Evolutionary conservation across 2,329 filamentous ascomycete species (phyloP).

Genomic region (Cryphonectria nitschkei): DNA sequence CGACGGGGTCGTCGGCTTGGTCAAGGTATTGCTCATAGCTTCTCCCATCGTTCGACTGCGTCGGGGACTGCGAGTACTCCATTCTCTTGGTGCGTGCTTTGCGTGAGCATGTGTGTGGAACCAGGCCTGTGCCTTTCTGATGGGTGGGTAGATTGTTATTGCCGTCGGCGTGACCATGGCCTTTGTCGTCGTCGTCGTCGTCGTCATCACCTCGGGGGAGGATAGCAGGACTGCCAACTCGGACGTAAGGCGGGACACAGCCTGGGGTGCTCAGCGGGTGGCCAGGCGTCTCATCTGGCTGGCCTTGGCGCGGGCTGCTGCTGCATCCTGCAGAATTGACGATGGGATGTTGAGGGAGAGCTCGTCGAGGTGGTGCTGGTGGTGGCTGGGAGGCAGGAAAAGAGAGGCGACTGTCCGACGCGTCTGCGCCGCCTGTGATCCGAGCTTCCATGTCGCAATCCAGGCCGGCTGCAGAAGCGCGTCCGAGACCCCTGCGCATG

Average conservation of each 20-base stretch:
- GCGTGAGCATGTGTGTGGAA: constrained; percentile 8
- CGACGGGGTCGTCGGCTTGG: constrained; percentile 28
- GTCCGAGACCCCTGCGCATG: constrained; percentile 7
- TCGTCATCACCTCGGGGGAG: not conserved
- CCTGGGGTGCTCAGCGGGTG: not conserved
- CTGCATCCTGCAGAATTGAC: not conserved
- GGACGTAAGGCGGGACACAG: not conserved
- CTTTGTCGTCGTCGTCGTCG: not conserved
- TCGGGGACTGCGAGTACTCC: constrained; percentile 56
- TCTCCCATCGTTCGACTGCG: constrained; percentile 59
- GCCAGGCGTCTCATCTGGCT: not conserved
- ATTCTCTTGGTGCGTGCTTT: constrained; percentile 38
- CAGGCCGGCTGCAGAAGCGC: not conserved
- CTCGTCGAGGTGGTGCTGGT: not conserved
- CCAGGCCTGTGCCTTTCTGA: not conserved
- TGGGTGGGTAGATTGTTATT: not conserved
- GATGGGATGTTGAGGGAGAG: not conserved
- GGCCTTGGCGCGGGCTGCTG: not conserved
- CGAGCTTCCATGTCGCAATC: not conserved
- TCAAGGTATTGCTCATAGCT: constrained; percentile 54
- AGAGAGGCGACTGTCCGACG: constrained; percentile 25
- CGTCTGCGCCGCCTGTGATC: constrained; percentile 10
- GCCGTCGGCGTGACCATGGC: not conserved
- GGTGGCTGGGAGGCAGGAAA: not conserved
- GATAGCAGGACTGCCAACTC: constrained; percentile 3